Base-by-base conservation (phyloP, 2,329 filamentous ascomycete genomes). In the Chaetomiaceae sp. region DNA sequence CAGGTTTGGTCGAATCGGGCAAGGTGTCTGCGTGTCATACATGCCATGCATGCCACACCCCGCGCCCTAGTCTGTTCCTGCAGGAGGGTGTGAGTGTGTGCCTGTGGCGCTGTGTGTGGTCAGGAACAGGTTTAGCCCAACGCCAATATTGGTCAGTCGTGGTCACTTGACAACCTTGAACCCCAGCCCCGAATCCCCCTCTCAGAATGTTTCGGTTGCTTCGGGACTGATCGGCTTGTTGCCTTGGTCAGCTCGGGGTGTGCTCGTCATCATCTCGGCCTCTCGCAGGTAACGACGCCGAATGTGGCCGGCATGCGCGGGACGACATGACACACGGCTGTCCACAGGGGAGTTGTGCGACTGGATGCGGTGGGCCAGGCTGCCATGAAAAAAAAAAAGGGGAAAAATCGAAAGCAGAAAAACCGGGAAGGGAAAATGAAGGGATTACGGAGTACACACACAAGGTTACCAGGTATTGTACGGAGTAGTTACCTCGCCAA, bases 121-220 rank as follows among this genome's bases (percentile, higher is more conserved):
- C 35, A 54, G 52, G 52, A 54, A 54, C 52, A 51, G 52, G 52
- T 37, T 31, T 44, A 54, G 52, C 38, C 31, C 9, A 27, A 19
- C 6, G 37, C 8, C 27, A 46, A 38, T 51, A 46, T 38, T 46
- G 23, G 44, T n/a, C n/a, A n/a, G n/a, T n/a, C 21, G 41, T 27
- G 43, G 46, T 51, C 49, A 51, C 17, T 51, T 51, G 49, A 51
- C 43, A 30, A 4, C 13, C 23, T n/a, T n/a, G n/a, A n/a, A n/a
- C 25, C 25, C 10, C 25, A 10, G 25, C 25, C 10, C 25, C 6
- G 10, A 27, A 27, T 6, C 25, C 6, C 25, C 25, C 10, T 27
- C 25, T 27, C 16, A 31, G 8, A 19, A 31, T 20, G 41, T 44
- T 40, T 45, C 48, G 33, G 35, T 13, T 45, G 35, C 2, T 19